phyloP scores from a whole-genome alignment of 75 land plant genomes.

The Ceratopteris richardii region DNA sequence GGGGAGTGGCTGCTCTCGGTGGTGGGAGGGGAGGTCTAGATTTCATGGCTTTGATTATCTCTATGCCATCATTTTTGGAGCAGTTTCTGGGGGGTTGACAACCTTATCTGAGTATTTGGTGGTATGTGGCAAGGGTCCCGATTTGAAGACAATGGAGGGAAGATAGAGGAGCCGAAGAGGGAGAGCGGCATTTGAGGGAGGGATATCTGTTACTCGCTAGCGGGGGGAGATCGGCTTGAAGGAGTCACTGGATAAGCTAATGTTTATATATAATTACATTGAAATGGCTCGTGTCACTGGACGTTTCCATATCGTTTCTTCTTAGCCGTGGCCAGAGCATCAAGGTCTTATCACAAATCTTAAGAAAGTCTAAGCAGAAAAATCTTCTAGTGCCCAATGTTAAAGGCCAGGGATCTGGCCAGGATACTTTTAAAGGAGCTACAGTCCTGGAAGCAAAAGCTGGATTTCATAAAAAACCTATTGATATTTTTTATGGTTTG shows the following conservation, averaged over 20 bases:
- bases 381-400: slow-evolving; percentile 82
- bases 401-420: slow-evolving; percentile 70
- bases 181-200: too few species aligned
- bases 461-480: slow-evolving; percentile 92
- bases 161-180: too few species aligned
- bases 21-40: too few species aligned
- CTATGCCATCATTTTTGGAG: too few species aligned
- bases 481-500: slow-evolving; percentile 93
- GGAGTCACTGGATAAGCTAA: slow-evolving; percentile 95
- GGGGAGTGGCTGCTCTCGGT: too few species aligned
- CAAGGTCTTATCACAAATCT: slow-evolving; percentile 92
- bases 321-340: slow-evolving; percentile 89
- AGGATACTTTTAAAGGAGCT: slow-evolving; percentile 92
- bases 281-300: slow-evolving; percentile 99
- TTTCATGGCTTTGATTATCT: too few species aligned
- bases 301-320: slow-evolving; percentile 93
- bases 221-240: too few species aligned
- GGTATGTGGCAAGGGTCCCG: too few species aligned
- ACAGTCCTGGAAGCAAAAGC: slow-evolving; percentile 92
- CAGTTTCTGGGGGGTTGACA: too few species aligned
- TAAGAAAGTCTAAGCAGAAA: slow-evolving; percentile 80
- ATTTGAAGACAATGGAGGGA: too few species aligned
- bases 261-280: slow-evolving; percentile 89
- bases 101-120: too few species aligned
- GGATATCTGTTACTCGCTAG: too few species aligned